phyloP scores from a whole-genome alignment of 2,329 filamentous ascomycete species.

The Cladosporium sp. region DNA sequence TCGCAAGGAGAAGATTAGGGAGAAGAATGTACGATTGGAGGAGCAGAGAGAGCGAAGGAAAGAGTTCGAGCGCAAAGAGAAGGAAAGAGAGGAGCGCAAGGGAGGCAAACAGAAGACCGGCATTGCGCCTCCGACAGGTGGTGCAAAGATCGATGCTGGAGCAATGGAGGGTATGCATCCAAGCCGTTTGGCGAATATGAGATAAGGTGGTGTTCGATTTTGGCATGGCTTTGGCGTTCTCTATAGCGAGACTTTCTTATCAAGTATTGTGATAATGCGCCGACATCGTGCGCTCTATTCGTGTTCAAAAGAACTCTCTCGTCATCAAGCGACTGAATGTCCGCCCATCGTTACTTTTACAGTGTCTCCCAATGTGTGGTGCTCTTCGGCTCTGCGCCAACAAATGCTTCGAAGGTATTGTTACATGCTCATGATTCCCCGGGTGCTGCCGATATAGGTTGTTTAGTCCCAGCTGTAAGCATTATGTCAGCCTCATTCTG shows the following conservation, averaged over 20 bases:
- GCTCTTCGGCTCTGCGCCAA: neutral
- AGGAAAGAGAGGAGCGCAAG: slow-evolving; percentile 39
- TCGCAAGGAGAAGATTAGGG: slow-evolving; percentile 71
- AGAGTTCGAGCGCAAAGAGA: slow-evolving; percentile 46
- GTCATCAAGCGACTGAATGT: neutral
- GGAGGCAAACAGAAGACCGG: slow-evolving; percentile 28
- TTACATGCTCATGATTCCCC: neutral
- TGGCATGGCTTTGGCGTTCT: neutral
- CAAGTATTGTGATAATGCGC: neutral
- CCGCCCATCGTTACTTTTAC: neutral
- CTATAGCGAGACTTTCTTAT: neutral
- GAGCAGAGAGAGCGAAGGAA: slow-evolving; percentile 57
- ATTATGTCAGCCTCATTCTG: neutral
- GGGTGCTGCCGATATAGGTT: neutral
- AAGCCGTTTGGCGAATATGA: slow-evolving; percentile 28
- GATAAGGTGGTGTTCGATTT: neutral
- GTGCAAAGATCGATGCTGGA: slow-evolving; percentile 7
- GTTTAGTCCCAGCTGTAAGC: slow-evolving; percentile 6
- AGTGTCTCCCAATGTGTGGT: neutral
- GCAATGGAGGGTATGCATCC: slow-evolving; percentile 30
- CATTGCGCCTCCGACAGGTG: slow-evolving; percentile 13
- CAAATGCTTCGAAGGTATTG: slow-evolving; percentile 6
- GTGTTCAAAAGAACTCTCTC: neutral
- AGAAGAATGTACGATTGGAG: slow-evolving; percentile 81
- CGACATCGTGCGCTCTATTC: neutral